A percentile compares a stretch with the other conserved stretches of the same genome.
Evolutionary conservation across 1,284 basidiomycete species (phyloP).

Genomic region (Cryptococcus neoformans): DNA sequence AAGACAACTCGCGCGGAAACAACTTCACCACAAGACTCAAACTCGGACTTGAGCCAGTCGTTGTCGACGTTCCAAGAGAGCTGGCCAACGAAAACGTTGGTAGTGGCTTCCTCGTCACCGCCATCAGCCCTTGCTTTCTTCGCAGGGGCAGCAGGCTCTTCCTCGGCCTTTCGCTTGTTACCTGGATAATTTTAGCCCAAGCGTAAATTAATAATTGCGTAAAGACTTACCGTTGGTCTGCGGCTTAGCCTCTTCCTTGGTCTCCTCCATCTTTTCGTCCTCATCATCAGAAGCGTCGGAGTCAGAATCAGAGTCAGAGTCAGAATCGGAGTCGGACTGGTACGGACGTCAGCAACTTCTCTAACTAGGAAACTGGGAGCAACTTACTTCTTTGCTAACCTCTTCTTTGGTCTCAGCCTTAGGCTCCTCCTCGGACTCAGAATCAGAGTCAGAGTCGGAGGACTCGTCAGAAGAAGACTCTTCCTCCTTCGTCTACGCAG

Average conservation of each 20-base stretch:
- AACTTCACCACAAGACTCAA: constrained; percentile 84
- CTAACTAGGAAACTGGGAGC: background rate
- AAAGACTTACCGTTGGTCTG: constrained; percentile 52
- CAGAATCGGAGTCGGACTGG: constrained; percentile 10
- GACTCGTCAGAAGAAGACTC: constrained; percentile 17
- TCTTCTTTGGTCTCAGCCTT: constrained; percentile 40
- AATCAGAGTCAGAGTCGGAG: constrained; percentile 15
- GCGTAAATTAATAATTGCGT: background rate
- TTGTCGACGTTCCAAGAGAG: constrained; percentile 98
- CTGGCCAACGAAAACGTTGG: constrained; percentile 86
- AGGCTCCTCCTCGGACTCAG: constrained; percentile 37
- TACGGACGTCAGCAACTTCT: background rate
- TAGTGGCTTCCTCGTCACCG: constrained; percentile 57
- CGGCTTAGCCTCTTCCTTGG: constrained; percentile 39
- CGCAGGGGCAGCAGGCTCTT: constrained; percentile 58
- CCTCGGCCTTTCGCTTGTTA: constrained; percentile 80
- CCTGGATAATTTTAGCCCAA: constrained; percentile 44
- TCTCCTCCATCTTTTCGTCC: constrained; percentile 56
- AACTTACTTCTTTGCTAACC: constrained; percentile 7
- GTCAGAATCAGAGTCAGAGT: constrained; percentile 12
- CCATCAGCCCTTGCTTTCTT: constrained; percentile 63
- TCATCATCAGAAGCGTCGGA: constrained; percentile 47
- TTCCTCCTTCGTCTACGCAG: background rate
- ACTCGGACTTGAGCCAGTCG: constrained; percentile 91
- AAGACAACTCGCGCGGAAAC: constrained; percentile 83